Evolutionary conservation across 208 protist species (phyloP), one percentile per base, ranked within the genome.

Genomic region (Naegleria lovaniensis): DNA sequence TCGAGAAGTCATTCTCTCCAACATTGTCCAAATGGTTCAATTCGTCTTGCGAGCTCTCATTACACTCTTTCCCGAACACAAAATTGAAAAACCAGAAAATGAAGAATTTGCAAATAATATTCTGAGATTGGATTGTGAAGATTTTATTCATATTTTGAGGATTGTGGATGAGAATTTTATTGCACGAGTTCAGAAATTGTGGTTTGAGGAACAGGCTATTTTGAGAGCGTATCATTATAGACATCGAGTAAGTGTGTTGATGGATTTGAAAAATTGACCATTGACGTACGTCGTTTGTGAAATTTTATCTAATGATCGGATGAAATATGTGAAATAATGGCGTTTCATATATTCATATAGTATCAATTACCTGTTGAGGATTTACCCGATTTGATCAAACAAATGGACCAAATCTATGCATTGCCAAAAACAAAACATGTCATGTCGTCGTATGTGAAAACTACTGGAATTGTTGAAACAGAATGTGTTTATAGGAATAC

Each of bases 381-480:
- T 48, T 93, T 92, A 40, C 52, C 51, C 29, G n/a, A 91, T 58
- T 36, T 92, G 33, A 22, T 91, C 11, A 55, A 52, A 41, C 52
- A 93, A 25, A 39, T 43, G 40, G 9, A 48, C 25, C 48, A 52
- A 29, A 67, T 92, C 51, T 97, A 96, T 91, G 87, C 93, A 41
- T 94, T 95, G 19, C 90, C 58, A 92, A 94, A 79, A 88, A 67
- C 55, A 19, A 67, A 96, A 89, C 95, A 97, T 92, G 92, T 97
- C 25, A 91, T 97, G 76, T 85, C 92, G 33, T 93, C 93, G 13
- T 92, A 96, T 67, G 92, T 95, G 9, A 94, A 93, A 58, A 97
- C 96, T 0, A 97, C 96, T 38, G 96, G 96, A 85, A 97, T 97
- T 48, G 93, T 93, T 15, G 95, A 97, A 90, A 94, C 92, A 16